These are phyloP conservation scores for Chaetothyriales sp. DNA, from an alignment of 2,329 filamentous ascomycete genomes.

Conservation along the genomic window DNA sequence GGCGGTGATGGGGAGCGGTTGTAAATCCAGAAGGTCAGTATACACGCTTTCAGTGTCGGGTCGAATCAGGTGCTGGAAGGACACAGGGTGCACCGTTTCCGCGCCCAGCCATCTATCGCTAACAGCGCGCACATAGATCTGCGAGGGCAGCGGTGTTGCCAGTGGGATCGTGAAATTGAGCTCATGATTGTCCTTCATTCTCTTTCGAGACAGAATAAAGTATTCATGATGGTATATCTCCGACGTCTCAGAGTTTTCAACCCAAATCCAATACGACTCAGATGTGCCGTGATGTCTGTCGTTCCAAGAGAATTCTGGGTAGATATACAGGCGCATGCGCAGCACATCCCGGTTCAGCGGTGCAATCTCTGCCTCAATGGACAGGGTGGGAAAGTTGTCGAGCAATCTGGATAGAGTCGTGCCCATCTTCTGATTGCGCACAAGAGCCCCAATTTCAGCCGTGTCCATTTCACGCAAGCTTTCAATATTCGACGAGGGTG, in stretches of 20 bases:
- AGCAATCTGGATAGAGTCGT: slow-evolving; percentile 65
- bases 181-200: slow-evolving; percentile 91
- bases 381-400: slow-evolving; percentile 81
- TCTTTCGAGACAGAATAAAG: slow-evolving; percentile 80
- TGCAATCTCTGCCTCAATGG: slow-evolving; percentile 84
- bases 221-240: slow-evolving; percentile 97
- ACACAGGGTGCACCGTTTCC: slow-evolving; percentile 87
- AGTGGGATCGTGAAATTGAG: slow-evolving; percentile 95
- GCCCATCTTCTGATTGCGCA: slow-evolving; percentile 82
- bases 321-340: slow-evolving; percentile 72
- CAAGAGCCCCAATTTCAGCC: slow-evolving; percentile 74
- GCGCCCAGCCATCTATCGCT: slow-evolving; percentile 95
- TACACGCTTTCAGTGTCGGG: slow-evolving; percentile 97
- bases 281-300: slow-evolving; percentile 85
- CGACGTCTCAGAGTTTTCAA: slow-evolving; percentile 92
- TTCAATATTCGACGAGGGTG: slow-evolving; percentile 58
- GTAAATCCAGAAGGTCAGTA: slow-evolving; percentile 80
- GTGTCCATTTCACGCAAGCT: slow-evolving; percentile 82
- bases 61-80: slow-evolving; percentile 92
- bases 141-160: slow-evolving; percentile 78
- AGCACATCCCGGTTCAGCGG: slow-evolving; percentile 89
- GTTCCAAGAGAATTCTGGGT: slow-evolving; percentile 87
- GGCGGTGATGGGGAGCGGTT: slow-evolving; percentile 73
- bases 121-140: slow-evolving; percentile 89
- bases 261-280: slow-evolving; percentile 97